Evolutionary conservation across 2,329 filamentous ascomycete genomes (phyloP), one percentile per base, ranked within the genome.

Genomic region (Capronia epimyces): DNA sequence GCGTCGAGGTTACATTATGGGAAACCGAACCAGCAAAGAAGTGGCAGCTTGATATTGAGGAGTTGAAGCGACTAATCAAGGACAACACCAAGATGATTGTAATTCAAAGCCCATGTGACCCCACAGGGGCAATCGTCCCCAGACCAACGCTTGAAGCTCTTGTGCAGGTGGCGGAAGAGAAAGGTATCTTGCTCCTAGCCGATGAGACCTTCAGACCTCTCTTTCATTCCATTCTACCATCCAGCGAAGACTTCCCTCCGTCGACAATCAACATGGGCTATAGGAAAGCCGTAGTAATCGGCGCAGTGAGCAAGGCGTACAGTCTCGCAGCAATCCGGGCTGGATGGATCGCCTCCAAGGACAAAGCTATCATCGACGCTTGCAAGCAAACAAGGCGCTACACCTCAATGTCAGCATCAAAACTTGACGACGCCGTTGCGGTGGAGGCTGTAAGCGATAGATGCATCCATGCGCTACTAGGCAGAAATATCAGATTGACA

Each of bases 201-300:
- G 87, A 94, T 63, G 88, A 95, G 69, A 88, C 93, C 20, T 95
- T 91, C 67, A 78, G 86, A 1, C 89, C 89, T 0, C 73, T 95
- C 2, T 94, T 89, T 71, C 87, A 94, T 67, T 78, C 78, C 46
- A 79, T 79, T 64, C 75, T 67, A 25, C 76, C 78, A 0, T 66
- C 74, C 25, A 74, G 78, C 50, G 60, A 68, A 2, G 75, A 76
- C 16, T 78, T 78, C 49, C 86, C 79, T 2, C 83, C 86, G 0
- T 89, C 87, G 0, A 75, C 83, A 9, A 73, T 89, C 1, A 81
- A 85, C 0, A 72, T 93, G 37, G 83, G 82, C 37, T 93, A 94
- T 67, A 70, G 78, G 2, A 84, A 82, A 49, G 78, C 80, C 18
- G 75, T 95, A 25, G 80, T 81, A 10, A 93, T 87, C 0, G 84